Evolutionary conservation across 495 filamentous ascomycete species (phyloP).

Genomic region (Penicillium salamii): DNA sequence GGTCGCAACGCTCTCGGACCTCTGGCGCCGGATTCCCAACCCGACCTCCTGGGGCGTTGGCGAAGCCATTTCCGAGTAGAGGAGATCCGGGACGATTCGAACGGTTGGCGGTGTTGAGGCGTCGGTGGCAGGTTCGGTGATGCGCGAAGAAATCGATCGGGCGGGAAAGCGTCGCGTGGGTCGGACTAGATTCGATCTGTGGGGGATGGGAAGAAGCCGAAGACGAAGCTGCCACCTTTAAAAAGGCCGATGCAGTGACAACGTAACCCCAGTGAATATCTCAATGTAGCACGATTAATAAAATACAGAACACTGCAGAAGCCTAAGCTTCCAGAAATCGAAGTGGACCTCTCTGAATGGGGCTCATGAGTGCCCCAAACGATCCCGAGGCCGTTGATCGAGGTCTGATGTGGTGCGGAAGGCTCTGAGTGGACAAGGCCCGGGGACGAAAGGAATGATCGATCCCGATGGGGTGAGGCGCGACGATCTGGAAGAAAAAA

Average conservation of each 20-base stretch:
- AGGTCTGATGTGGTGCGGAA: neutral
- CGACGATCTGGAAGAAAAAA: constrained; percentile 12
- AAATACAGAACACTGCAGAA: neutral
- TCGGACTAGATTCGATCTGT: neutral
- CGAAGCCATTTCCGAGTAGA: constrained; percentile 9
- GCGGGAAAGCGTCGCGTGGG: neutral
- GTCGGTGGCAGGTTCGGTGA: too few relatives aligned
- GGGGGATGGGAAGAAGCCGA: neutral
- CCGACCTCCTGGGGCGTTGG: constrained; percentile 5
- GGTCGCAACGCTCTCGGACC: constrained; percentile 15
- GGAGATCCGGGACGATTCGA: neutral
- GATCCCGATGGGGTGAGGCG: constrained; percentile 7
- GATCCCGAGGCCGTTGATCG: neutral
- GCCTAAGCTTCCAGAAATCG: neutral
- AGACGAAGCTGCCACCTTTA: neutral
- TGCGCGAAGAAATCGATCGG: neutral
- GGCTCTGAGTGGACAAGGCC: neutral
- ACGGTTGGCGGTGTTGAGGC: too few relatives aligned
- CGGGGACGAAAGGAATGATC: neutral
- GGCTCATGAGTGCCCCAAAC: neutral
- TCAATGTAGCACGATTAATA: neutral
- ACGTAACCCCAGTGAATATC: neutral
- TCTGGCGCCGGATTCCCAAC: constrained; percentile 13
- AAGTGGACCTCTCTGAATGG: constrained; percentile 1
- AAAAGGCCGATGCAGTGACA: neutral